These are phyloP conservation scores for Escovopsis sp. DNA, from an alignment of 2,329 filamentous ascomycete genomes.

Conservation along the genomic window DNA sequence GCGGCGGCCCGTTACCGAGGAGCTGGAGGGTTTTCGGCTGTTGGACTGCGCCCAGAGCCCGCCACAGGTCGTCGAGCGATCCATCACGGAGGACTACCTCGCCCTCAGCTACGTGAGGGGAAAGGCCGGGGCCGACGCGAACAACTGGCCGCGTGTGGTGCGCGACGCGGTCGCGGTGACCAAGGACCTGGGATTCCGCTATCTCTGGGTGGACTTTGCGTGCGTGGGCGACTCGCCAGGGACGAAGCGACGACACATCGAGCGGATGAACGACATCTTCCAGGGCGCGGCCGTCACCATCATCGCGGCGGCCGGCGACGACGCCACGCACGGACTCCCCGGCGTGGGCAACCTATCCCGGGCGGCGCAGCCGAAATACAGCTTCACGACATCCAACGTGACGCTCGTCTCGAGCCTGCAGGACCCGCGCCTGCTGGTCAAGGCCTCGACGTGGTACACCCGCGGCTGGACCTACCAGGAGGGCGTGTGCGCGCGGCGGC, in stretches of 20 bases:
- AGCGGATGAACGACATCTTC: slow-evolving; percentile 24
- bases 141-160: slow-evolving; percentile 17
- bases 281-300: slow-evolving; percentile 21
- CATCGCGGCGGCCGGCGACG: slow-evolving; percentile 22
- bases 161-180: slow-evolving; percentile 18
- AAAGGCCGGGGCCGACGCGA: slow-evolving; percentile 4
- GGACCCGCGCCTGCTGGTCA: slow-evolving; percentile 16
- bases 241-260: slow-evolving; percentile 15
- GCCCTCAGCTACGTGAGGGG: slow-evolving; percentile 24
- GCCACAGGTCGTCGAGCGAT: slow-evolving; percentile 15
- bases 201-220: slow-evolving; percentile 25
- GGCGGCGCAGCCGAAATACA: slow-evolving; percentile 17
- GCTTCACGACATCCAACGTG: slow-evolving; percentile 16
- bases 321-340: slow-evolving; percentile 19
- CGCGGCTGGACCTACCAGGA: slow-evolving; percentile 27
- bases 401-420: slow-evolving; percentile 19
- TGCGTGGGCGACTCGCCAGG: slow-evolving; percentile 16
- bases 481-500: slow-evolving; percentile 20
- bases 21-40: slow-evolving; percentile 18
- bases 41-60: slow-evolving; percentile 20
- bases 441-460: slow-evolving; percentile 19
- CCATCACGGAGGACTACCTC: slow-evolving; percentile 16
- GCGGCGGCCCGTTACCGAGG: slow-evolving; percentile 10
- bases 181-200: slow-evolving; percentile 16
- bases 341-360: slow-evolving; percentile 17